Evolutionary conservation across 2,329 filamentous ascomycete genomes (phyloP), one percentile per base, ranked within the genome.

Genomic region (Gaeumannomyces tritici): DNA sequence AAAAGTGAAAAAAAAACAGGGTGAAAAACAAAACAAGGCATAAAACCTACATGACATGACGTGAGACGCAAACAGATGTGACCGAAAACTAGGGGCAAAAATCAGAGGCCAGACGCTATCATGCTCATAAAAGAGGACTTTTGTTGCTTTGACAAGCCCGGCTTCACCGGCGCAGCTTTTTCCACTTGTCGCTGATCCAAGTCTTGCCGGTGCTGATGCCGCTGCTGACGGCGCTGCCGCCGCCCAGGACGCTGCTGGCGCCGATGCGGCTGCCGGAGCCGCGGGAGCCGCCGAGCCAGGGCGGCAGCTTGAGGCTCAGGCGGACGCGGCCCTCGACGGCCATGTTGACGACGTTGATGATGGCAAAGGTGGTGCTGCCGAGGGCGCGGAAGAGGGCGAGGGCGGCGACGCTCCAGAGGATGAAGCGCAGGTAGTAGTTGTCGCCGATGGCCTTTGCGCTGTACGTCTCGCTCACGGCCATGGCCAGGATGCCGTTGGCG

Each of bases 361-460:
- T 74, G 2, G 90, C 87, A 76, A 96, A 99, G 0, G 90, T 84
- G 0, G 87, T 87, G 12, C 84, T 89, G 0, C 95, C 95, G 1
- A 97, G 73, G 0, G 91, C 93, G 66, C 95, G 86, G 81, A 99
- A 96, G 8, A 95, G 78, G 1, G 96, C 95, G 29, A 99, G 77
- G 0, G 83, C 82, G 0, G 95, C 95, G 18, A 99, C 95, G 33
- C 84, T 80, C 95, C 95, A 99, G 27, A 99, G 82, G 71, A 99
- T 91, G 76, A 98, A 95, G 47, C 87, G 89, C 56, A 99, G 83
- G 74, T 99, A 99, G 72, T 89, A 86, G 78, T 99, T 99, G 69
- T 88, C 83, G 8, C 87, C 87, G 60, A 96, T 87, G 55, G 85
- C 79, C 59, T 81, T 84, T 64, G 83, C 80, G 57, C 84, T 84